A percentile compares a stretch with the other conserved stretches of the same genome.
Evolutionary conservation across 148 eudicot genomes (phyloP).

Genomic region (Arctostaphylos glauca): DNA sequence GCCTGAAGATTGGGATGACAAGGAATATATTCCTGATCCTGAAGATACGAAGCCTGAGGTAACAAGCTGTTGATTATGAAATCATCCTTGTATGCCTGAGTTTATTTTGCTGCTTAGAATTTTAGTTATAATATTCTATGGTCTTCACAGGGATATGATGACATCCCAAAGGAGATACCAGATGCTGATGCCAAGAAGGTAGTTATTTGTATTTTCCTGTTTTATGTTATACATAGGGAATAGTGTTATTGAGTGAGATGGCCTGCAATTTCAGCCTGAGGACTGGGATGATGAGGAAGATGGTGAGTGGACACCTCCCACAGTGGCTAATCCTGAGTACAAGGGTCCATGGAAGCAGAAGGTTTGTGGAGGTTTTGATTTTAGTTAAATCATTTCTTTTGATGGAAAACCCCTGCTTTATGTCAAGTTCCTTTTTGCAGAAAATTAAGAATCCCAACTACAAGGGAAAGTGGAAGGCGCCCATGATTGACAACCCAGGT

Average conservation of each 20-base stretch:
- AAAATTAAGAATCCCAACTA: slow-evolving; percentile 96
- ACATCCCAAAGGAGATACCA: slow-evolving; percentile 88
- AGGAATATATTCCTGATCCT: slow-evolving; percentile 87
- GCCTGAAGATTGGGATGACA: slow-evolving; percentile 99
- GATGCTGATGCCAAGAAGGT: slow-evolving; percentile 96
- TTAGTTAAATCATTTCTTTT: background rate
- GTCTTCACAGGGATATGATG: slow-evolving; percentile 74
- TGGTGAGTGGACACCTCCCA: slow-evolving; percentile 98
- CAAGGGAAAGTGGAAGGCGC: slow-evolving; percentile 99
- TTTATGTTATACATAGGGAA: background rate
- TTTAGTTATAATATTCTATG: background rate
- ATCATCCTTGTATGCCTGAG: background rate
- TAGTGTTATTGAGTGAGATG: slow-evolving; percentile 3
- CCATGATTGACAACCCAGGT: slow-evolving; percentile 98
- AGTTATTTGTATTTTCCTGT: slow-evolving; percentile 10
- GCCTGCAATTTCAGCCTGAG: slow-evolving; percentile 65
- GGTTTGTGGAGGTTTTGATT: slow-evolving; percentile 38
- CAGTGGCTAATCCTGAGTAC: slow-evolving; percentile 90
- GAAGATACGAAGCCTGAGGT: slow-evolving; percentile 99
- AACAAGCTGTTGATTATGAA: background rate
- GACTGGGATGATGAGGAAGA: slow-evolving; percentile 99
- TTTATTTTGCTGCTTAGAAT: background rate
- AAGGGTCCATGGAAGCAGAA: slow-evolving; percentile 97
- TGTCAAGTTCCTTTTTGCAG: slow-evolving; percentile 36
- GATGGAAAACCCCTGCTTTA: background rate